Percentiles rank a stretch among this genome's conserved stretches.
Evolutionary conservation across 2,329 filamentous ascomycete species (phyloP).

Genomic region (Arachnopeziza araneosa): DNA sequence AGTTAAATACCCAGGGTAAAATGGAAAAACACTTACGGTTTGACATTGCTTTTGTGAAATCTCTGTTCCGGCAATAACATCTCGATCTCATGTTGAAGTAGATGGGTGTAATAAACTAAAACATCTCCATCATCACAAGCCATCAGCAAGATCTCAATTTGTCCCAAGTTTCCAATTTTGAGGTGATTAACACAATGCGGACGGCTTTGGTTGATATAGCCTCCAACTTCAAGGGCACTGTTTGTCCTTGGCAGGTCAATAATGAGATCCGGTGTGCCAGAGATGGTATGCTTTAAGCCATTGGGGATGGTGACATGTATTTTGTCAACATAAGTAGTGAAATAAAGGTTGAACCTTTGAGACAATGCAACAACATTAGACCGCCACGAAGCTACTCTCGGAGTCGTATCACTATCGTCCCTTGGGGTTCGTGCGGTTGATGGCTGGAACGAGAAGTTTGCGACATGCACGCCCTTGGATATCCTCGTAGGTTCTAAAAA

Average conservation of each 20-base stretch:
- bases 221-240: conserved; percentile 40
- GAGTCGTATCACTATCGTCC: not conserved
- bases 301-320: conserved; percentile 53
- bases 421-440: conserved; percentile 1
- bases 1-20: not conserved
- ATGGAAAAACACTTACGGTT: conserved; percentile 13
- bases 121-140: conserved; percentile 73
- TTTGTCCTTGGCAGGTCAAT: conserved; percentile 38
- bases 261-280: conserved; percentile 43
- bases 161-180: conserved; percentile 62
- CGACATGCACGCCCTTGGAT: conserved; percentile 14
- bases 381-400: conserved; percentile 32
- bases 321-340: conserved; percentile 50
- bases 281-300: conserved; percentile 44
- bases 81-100: conserved; percentile 9
- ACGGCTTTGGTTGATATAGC: conserved; percentile 45
- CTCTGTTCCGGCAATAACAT: conserved; percentile 17
- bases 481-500: not conserved
- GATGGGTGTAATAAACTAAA: conserved; percentile 57
- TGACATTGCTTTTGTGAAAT: conserved; percentile 5
- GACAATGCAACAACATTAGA: conserved; percentile 55
- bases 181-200: conserved; percentile 66
- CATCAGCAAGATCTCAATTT: conserved; percentile 62
- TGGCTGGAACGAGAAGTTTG: conserved; percentile 12
- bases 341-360: conserved; percentile 55